Evolutionary conservation across 2,329 filamentous ascomycete species (phyloP).

Genomic region (Dactylellina leptospora): DNA sequence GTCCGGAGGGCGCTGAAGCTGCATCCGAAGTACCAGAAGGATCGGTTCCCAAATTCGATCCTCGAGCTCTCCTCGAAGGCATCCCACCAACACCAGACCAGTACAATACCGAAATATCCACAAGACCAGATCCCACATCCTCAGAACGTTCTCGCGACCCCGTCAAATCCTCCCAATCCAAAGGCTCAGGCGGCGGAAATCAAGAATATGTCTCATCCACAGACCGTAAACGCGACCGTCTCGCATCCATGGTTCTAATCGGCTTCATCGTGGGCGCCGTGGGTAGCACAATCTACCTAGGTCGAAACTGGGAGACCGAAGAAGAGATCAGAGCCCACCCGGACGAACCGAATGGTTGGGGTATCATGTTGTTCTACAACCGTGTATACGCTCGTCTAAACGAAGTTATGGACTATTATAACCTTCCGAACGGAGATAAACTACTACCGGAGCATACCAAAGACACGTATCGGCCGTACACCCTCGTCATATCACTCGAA

Average conservation of each 20-base stretch:
- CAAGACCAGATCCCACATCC: constrained; percentile 45
- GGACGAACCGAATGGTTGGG: constrained; percentile 77
- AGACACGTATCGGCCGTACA: constrained; percentile 84
- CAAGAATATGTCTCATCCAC: constrained; percentile 81
- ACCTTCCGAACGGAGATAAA: constrained; percentile 93
- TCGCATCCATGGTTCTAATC: constrained; percentile 78
- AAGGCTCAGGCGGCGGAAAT: constrained; percentile 43
- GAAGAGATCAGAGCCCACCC: constrained; percentile 75
- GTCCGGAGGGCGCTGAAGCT: neutral
- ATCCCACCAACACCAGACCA: constrained; percentile 51
- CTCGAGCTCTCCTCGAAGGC: constrained; percentile 48
- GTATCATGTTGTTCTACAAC: constrained; percentile 77
- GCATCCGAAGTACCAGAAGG: constrained; percentile 3
- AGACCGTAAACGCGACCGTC: constrained; percentile 79
- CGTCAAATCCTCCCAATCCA: constrained; percentile 22
- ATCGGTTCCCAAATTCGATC: constrained; percentile 40
- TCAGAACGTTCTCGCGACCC: constrained; percentile 42
- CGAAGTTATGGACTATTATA: constrained; percentile 88
- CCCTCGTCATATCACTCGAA: constrained; percentile 88
- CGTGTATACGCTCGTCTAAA: constrained; percentile 78
- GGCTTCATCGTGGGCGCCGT: constrained; percentile 68
- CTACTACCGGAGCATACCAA: constrained; percentile 78
- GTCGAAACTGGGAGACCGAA: constrained; percentile 82
- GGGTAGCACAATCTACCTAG: constrained; percentile 75
- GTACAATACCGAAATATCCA: constrained; percentile 36